phyloP scores from a whole-genome alignment of 2,329 filamentous ascomycete species.

The Pseudocercospora fuligena region DNA sequence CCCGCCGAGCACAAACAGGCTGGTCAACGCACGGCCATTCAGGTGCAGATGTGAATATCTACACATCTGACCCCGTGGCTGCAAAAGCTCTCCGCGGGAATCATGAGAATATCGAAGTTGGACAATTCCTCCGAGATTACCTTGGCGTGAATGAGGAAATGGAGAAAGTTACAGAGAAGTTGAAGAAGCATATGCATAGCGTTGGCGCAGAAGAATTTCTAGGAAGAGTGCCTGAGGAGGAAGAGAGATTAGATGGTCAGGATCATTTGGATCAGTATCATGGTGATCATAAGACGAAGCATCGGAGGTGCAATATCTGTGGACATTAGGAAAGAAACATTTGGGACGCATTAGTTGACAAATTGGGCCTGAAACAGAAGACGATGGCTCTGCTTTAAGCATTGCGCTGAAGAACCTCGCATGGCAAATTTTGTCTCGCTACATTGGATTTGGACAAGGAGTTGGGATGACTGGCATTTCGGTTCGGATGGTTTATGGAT shows the following conservation, averaged over 20 bases:
- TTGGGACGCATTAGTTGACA: too few species aligned
- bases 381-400: too few species aligned
- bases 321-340: slow-evolving; percentile 18
- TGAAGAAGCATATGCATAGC: slow-evolving; percentile 62
- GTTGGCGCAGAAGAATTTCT: slow-evolving; percentile 49
- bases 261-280: slow-evolving; percentile 47
- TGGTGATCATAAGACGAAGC: slow-evolving; percentile 36
- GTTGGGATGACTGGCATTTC: too few species aligned
- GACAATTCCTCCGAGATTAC: slow-evolving; percentile 78
- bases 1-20: slow-evolving; percentile 82
- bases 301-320: slow-evolving; percentile 28
- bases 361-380: too few species aligned
- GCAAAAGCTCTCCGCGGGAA: slow-evolving; percentile 75
- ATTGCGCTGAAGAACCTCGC: too few species aligned
- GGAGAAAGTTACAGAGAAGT: slow-evolving; percentile 73
- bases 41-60: slow-evolving; percentile 95
- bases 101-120: slow-evolving; percentile 93
- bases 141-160: slow-evolving; percentile 82
- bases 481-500: too few species aligned
- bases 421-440: too few species aligned
- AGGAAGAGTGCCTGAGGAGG: slow-evolving; percentile 47
- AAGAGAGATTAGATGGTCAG: slow-evolving; percentile 51
- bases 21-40: slow-evolving; percentile 91
- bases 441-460: too few species aligned
- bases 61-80: slow-evolving; percentile 72